These are phyloP conservation scores for Vitellaria paradoxa DNA, from an alignment of 179 eudicot genomes.

Conservation along the genomic window DNA sequence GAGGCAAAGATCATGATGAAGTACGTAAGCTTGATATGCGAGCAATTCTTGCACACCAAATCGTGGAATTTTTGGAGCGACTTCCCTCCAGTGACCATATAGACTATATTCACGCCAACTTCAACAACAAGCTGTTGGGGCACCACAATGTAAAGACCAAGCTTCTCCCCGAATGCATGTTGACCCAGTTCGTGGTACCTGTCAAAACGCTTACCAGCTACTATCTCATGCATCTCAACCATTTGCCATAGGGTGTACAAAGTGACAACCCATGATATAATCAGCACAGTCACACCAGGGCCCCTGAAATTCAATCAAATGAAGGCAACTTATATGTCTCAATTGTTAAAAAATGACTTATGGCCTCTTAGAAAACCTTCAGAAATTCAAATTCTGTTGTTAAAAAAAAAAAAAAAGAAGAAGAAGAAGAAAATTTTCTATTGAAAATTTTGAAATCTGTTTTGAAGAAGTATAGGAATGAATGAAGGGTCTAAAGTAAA, in stretches of 20 bases:
- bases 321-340: background rate
- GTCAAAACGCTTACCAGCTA: conserved; percentile 45
- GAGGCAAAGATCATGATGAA: conserved; percentile 50
- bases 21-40: conserved; percentile 30
- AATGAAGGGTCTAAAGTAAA: too few species aligned
- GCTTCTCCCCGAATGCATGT: conserved; percentile 47
- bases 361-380: too few species aligned
- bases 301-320: conserved; percentile 28
- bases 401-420: too few species aligned
- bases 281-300: conserved; percentile 40
- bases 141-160: conserved; percentile 42
- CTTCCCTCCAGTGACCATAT: conserved; percentile 50
- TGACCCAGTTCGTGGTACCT: conserved; percentile 49
- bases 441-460: too few species aligned
- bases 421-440: too few species aligned
- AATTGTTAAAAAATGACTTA: too few species aligned
- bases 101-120: conserved; percentile 39
- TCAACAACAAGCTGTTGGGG: conserved; percentile 44
- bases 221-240: conserved; percentile 56
- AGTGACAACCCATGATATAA: conserved; percentile 42
- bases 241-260: conserved; percentile 49
- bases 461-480: too few species aligned
- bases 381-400: too few species aligned
- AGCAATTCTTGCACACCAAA: conserved; percentile 19
- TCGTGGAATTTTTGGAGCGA: conserved; percentile 35